Evolutionary conservation across 208 protist genomes (phyloP).

Genomic region (Trypanosoma lewisi): DNA sequence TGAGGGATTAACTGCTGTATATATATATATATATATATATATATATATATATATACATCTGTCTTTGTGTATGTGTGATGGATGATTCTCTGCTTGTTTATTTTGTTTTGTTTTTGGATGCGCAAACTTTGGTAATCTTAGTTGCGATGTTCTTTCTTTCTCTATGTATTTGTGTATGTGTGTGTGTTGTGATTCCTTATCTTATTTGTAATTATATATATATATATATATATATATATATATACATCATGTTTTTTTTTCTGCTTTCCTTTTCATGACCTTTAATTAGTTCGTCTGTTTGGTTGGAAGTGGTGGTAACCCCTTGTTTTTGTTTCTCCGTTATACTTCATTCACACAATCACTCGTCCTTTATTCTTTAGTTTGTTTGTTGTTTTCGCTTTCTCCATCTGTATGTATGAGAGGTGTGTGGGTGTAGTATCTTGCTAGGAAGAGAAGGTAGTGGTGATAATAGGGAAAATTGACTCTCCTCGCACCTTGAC

Average conservation of each 20-base stretch:
- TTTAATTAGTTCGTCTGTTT: no score
- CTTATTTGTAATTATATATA: no score
- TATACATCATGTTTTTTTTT: no score
- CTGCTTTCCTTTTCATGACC: slow-evolving; percentile 20
- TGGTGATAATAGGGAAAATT: no score
- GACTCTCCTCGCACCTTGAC: no score
- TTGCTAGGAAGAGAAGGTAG: background rate
- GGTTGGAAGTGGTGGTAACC: background rate
- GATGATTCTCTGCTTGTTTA: no score
- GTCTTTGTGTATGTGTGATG: background rate
- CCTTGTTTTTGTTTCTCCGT: background rate
- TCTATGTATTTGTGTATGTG: no score
- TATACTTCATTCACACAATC: background rate
- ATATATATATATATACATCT: background rate
- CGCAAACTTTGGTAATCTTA: no score
- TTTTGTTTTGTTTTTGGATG: no score
- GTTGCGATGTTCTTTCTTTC: no score
- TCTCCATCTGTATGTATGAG: background rate
- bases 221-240: no score
- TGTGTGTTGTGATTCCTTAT: no score
- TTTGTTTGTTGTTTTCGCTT: background rate
- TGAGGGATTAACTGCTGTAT: background rate
- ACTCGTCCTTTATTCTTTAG: background rate
- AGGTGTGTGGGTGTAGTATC: background rate
- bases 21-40: background rate